phyloP scores from a whole-genome alignment of 805 yeast genomes.

The Tetrapisispora taiwanensis region DNA sequence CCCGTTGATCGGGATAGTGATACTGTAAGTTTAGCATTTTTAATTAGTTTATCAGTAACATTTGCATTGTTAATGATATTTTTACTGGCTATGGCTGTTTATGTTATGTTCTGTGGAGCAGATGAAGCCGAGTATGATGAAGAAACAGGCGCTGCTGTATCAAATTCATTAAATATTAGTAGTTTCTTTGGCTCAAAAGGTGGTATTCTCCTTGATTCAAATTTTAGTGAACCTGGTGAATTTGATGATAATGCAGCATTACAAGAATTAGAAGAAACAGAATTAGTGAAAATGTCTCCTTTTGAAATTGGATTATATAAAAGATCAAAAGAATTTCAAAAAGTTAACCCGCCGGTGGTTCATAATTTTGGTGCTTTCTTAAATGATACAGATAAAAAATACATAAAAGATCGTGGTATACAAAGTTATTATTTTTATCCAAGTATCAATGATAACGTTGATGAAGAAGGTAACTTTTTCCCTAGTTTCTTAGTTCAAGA shows the following conservation, averaged over 20 bases:
- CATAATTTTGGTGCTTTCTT: conserved; percentile 26
- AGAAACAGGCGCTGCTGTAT: conserved; percentile 13
- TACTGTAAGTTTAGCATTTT: conserved; percentile 26
- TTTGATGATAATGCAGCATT: conserved; percentile 22
- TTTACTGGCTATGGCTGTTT: conserved; percentile 23
- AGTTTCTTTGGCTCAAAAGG: conserved; percentile 20
- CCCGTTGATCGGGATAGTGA: conserved; percentile 22
- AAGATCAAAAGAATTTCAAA: conserved; percentile 25
- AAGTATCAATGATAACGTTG: conserved; percentile 28
- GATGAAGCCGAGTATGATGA: conserved; percentile 29
- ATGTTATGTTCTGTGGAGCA: conserved; percentile 26
- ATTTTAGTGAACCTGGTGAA: conserved; percentile 22
- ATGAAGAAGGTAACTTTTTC: conserved; percentile 23
- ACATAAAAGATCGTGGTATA: conserved; percentile 28
- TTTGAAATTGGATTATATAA: conserved; percentile 26
- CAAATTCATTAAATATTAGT: conserved; percentile 10
- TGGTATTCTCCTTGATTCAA: conserved; percentile 22
- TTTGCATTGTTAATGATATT: conserved; percentile 27
- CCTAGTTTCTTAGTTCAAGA: conserved; percentile 29
- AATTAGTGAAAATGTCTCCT: conserved; percentile 23
- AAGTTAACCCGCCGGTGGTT: conserved; percentile 22
- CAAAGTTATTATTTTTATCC: conserved; percentile 28
- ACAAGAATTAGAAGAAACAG: conserved; percentile 17
- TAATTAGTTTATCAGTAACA: conserved; percentile 28
- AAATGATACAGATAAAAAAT: conserved; percentile 18